Percentiles rank a stretch among this genome's conserved stretches.
These are phyloP conservation scores for Epichloe brachyelytri DNA, from an alignment of 2,329 filamentous ascomycete genomes.

Conservation along the genomic window DNA sequence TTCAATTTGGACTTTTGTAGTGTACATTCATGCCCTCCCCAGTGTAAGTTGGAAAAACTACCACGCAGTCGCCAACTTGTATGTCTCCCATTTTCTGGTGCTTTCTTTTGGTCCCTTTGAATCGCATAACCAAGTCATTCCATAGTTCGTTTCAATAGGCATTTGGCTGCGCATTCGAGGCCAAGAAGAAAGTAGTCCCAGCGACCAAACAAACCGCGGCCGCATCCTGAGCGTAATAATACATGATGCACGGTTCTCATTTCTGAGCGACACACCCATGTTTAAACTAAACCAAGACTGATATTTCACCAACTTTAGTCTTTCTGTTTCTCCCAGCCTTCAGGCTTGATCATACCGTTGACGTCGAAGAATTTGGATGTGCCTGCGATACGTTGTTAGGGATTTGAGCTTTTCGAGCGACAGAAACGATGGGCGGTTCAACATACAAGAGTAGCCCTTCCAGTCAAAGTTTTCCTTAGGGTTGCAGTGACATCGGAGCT, in stretches of 20 bases:
- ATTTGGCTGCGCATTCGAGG: background rate
- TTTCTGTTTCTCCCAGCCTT: constrained; percentile 52
- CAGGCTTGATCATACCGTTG: constrained; percentile 69
- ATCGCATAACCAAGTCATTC: background rate
- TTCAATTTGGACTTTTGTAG: background rate
- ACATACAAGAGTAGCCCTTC: constrained; percentile 93
- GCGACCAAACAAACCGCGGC: background rate
- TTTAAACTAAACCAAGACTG: background rate
- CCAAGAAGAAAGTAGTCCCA: background rate
- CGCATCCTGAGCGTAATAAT: background rate
- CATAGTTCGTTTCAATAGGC: background rate
- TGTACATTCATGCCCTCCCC: background rate
- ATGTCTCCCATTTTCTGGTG: background rate
- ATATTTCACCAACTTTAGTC: background rate
- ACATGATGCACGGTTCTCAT: background rate
- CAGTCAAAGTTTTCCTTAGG: constrained; percentile 98
- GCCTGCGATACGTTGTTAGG: constrained; percentile 14
- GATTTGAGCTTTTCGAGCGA: background rate
- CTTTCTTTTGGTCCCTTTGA: background rate
- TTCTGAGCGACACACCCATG: background rate
- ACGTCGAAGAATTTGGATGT: constrained; percentile 78
- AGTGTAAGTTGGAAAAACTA: background rate
- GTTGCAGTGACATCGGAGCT: constrained; percentile 89
- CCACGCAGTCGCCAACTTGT: background rate
- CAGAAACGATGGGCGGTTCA: no score